phyloP scores from a whole-genome alignment of 2,329 filamentous ascomycete genomes.

The Thielaviopsis populi region DNA sequence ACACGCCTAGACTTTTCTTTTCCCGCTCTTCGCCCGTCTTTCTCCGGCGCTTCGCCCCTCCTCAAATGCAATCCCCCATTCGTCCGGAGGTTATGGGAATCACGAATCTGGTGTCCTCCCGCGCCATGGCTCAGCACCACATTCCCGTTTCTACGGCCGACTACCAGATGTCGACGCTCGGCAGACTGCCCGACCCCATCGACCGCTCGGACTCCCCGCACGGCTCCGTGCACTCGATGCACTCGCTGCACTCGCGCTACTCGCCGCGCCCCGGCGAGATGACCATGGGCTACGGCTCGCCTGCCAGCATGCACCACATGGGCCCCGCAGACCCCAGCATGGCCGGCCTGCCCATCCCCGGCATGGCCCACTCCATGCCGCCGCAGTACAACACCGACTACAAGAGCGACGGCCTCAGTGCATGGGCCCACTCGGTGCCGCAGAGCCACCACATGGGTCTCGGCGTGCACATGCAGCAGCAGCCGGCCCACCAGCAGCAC shows the following conservation, averaged over 20 bases:
- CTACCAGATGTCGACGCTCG: constrained; percentile 21
- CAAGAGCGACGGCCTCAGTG: constrained; percentile 13
- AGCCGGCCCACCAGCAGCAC: constrained; percentile 24
- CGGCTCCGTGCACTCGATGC: constrained; percentile 44
- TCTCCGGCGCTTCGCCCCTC: not conserved
- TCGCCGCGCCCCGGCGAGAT: constrained; percentile 26
- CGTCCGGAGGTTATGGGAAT: constrained; percentile 19
- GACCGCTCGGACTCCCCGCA: constrained; percentile 44
- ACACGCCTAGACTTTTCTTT: not conserved
- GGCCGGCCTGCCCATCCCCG: constrained; percentile 27
- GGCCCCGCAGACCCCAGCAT: constrained; percentile 29
- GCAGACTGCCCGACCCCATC: constrained; percentile 24
- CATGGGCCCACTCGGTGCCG: constrained; percentile 10
- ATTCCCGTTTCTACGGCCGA: constrained; percentile 20
- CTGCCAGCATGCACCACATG: constrained; percentile 32
- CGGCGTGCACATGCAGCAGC: constrained; percentile 23
- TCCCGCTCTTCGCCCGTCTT: not conserved
- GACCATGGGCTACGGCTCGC: constrained; percentile 34
- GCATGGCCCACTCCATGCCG: constrained; percentile 15
- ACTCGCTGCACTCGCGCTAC: constrained; percentile 40
- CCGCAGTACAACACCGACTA: constrained; percentile 18
- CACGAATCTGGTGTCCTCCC: constrained; percentile 19
- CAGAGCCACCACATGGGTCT: constrained; percentile 18
- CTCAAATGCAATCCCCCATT: constrained; percentile 19
- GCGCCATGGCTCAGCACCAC: constrained; percentile 14